Base-by-base conservation (phyloP, 371 early-diverging fungal species). In the Gilbertella persicaria region DNA sequence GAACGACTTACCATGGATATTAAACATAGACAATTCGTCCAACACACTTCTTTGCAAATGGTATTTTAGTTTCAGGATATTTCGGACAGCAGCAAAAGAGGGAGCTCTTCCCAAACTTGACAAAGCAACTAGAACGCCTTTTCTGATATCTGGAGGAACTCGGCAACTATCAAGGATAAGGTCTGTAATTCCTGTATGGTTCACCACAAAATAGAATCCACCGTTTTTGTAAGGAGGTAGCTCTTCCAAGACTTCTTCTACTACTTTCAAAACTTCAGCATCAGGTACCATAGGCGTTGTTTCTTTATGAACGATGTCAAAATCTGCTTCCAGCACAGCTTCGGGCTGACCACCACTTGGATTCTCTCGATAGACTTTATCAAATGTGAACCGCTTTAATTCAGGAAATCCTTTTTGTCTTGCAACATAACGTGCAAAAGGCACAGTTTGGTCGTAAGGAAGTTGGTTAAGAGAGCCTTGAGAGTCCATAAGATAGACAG, bases 381-480 rank as follows among this genome's bases (percentile, higher is more conserved):
- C 95, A 68, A 97, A 93, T 14, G 86, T 82, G 64, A 85, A 97
- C 41, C 97, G 82, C 64, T 95, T 94, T 21, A 95, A 50, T 50
- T 88, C 80, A 2, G 81, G 83, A 47, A 88, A 84, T 7, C 74
- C 73, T 29, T 83, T 88, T 43, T 81, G 76, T 2, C 95, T 78
- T 4, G 92, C 83, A 29, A 97, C 73, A 35, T 83, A 91, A 25
- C 97, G 70, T 0, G 95, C 95, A 79, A 95, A 96, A 4, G 97
- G 94, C 3, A 90, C 86, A 0, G 96, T 96, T 62, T 96, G 80
- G 69, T 97, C 97, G 64, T 88, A 91, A 0, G 95, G 95, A 16
- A 97, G 66, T 30, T 86, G 92, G 40, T 95, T 94, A 28, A 95
- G 66, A 20, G 83, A 81, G 37, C 96, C 97, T 36, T 79, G 79